Conservation (phyloP, 2,329 filamentous ascomycete genomes). For the Pseudogymnoascus pannorum region DNA sequence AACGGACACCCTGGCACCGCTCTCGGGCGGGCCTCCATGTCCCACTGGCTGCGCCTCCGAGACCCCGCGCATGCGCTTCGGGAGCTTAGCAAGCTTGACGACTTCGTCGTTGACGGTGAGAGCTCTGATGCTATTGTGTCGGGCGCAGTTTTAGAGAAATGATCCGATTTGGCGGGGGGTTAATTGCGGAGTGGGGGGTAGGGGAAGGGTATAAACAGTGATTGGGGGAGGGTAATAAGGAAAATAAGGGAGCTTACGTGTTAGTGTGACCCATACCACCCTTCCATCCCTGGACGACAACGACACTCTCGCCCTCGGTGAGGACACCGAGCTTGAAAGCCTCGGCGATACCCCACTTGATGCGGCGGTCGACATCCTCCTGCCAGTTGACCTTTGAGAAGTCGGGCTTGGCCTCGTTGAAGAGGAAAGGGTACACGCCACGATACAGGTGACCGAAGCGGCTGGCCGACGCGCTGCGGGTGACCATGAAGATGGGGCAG, state of each 20-base stretch:
- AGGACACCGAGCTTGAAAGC: conserved; percentile 77
- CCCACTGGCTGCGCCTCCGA: neutral
- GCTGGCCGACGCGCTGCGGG: conserved; percentile 73
- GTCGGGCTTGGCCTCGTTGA: conserved; percentile 89
- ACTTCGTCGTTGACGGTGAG: neutral
- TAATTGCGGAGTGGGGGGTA: neutral
- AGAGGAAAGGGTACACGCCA: conserved; percentile 95
- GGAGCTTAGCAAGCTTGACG: neutral
- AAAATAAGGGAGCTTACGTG: conserved; percentile 38
- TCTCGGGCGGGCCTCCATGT: neutral
- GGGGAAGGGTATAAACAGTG: neutral
- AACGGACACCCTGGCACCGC: neutral
- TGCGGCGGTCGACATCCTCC: conserved; percentile 93
- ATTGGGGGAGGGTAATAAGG: neutral
- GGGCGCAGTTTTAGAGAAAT: neutral
- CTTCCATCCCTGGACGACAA: conserved; percentile 87
- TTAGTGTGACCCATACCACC: conserved; percentile 90
- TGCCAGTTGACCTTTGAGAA: conserved; percentile 93
- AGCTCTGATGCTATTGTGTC: neutral
- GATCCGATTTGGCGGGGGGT: neutral
- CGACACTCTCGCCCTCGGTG: conserved; percentile 63
- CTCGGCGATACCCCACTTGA: conserved; percentile 91
- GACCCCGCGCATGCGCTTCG: neutral
- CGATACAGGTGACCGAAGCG: conserved; percentile 94
- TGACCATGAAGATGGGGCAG: conserved; percentile 99